Evolutionary conservation across 257 asterid species (phyloP), one percentile per base, ranked within the genome.

Genomic region (Voacanga thouarsii): DNA sequence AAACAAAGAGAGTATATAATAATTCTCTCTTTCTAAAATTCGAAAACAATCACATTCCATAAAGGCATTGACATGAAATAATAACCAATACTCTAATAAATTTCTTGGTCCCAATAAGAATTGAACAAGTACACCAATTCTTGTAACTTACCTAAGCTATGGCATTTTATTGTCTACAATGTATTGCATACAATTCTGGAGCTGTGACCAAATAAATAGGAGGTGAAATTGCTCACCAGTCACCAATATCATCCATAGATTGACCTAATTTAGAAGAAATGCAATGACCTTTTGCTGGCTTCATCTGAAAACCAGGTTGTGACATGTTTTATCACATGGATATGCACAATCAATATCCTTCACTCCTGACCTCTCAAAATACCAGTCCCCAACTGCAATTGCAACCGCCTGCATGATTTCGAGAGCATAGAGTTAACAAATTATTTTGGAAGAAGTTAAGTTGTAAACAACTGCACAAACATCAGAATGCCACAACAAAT

Each of bases 371-470:
- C 99, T 92, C 49, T 83, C 94, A 23, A 90, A 93, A 59, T 84
- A 96, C 99, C 99, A 96, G 76, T 93, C 95, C 33, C 98, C 97
- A 59, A 96, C 98, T 0, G 98, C 95, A 53, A 86, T 82, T 28
- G 97, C 99, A 45, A 93, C 79, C 0, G 87, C 87, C 99, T 93
- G 97, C 82, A 85, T 12, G 61, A 67, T 50, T 71, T 18, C 3
- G 18, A 44, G 59, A 71, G 33, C 30, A 44, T 23, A 12, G 16
- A 45, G 49, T 49, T 16, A 66, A 37, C 7, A 19, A 33, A 5
- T 18, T 8, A 30, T 49, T 24, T 12, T 18, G 50, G 44, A 43
- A 24, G 47, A 12, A n/a, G 12, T 3, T 10, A 26, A 41, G 45
- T 51, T 12, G 19, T 26, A 28, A 19, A 26, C 47, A 49, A 26